Evolutionary conservation across 2,329 filamentous ascomycete genomes (phyloP).

Genomic region (Penicillium sp.): DNA sequence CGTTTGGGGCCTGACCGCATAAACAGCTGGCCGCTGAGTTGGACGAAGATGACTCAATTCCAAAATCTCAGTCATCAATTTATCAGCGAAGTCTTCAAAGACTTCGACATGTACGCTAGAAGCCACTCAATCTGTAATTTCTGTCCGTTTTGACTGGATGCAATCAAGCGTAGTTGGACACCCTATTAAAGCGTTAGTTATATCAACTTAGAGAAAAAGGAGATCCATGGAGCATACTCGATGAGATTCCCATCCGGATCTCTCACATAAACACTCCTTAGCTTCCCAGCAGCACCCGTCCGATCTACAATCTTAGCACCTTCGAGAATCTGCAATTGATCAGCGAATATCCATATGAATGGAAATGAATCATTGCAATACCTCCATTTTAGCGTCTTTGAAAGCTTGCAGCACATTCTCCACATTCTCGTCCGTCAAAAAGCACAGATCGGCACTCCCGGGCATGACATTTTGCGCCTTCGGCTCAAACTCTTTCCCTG

Average conservation of each 20-base stretch:
- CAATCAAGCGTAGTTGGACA: constrained; percentile 11
- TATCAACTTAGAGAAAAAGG: neutral
- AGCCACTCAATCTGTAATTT: neutral
- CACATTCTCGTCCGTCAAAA: constrained; percentile 56
- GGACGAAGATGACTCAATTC: neutral
- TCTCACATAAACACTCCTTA: constrained; percentile 61
- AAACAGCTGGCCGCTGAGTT: neutral
- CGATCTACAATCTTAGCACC: constrained; percentile 54
- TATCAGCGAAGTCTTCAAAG: neutral
- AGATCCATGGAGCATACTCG: constrained; percentile 50
- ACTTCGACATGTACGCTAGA: neutral
- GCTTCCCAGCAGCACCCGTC: constrained; percentile 56
- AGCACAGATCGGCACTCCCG: constrained; percentile 62
- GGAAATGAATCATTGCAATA: neutral
- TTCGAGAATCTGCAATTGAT: constrained; percentile 41
- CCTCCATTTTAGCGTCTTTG: constrained; percentile 49
- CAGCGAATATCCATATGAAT: neutral
- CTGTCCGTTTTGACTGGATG: too few relatives aligned
- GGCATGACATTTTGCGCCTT: constrained; percentile 57
- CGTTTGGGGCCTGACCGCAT: neutral
- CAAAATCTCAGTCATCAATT: too few relatives aligned
- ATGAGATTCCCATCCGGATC: constrained; percentile 65
- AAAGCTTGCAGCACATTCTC: constrained; percentile 44
- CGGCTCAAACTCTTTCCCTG: constrained; percentile 61
- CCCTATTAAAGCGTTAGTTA: neutral